Base-by-base conservation (phyloP, 2,329 filamentous ascomycete species). In the Penicillium decumbens region DNA sequence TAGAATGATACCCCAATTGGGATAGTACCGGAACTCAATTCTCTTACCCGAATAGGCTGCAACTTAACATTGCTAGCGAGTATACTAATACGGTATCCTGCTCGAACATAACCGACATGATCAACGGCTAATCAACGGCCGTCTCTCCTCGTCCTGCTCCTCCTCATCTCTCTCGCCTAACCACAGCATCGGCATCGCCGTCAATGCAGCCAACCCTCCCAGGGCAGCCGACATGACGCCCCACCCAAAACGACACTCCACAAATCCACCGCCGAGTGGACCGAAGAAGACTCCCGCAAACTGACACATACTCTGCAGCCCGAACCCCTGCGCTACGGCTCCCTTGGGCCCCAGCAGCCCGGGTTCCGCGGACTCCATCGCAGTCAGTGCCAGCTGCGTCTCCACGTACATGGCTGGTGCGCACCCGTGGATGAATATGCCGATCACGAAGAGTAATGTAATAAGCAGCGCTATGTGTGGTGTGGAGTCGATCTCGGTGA, bases 261-360 rank as follows among this genome's bases (percentile, higher is more conserved):
- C 57, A 42, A 70, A 60, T 1, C 82, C 82, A 6, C 76, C 78
- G 43, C 81, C 63, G 12, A 84, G 61, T 0, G 83, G 83, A 0
- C 84, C 84, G 5, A 84, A 45, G 0, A 81, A 78, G 44, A 85
- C 66, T 0, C 84, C 83, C 7, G 33, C 33, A 23, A 37, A 37
- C 15, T 37, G 33, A 37, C 33, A 75, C 73, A 85, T 77, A n/a
- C 77, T 81, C 57, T 81, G 83, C 50, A 86, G 69, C 2, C 80
- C 82, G 62, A 85, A 87, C 0, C 85, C 71, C 65, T 86, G 83
- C 1, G 82, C 82, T 60, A 84, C 84, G 0, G 82, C 82, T 0
- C 60, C 59, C 9, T 58, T 53, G 10, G 53, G 46, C 6, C 83
- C 49, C 80, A 86, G 63, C 85, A 95, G 68, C 84, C 88, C 32